Conservation (phyloP, 441 rosid species). For the Metrosideros polymorpha region DNA sequence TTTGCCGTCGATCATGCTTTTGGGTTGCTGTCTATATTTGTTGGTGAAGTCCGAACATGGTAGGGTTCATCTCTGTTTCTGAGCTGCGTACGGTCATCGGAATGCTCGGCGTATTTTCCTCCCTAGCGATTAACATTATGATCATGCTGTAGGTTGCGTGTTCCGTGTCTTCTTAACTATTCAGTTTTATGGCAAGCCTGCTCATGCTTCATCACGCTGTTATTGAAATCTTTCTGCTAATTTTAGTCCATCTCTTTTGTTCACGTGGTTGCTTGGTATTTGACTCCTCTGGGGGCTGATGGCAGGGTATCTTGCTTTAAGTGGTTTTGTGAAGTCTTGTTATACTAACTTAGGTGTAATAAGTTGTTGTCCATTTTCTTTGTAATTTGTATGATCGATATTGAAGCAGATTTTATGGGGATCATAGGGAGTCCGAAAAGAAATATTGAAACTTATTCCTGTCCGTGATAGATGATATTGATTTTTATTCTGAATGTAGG, state of each 20-base stretch:
- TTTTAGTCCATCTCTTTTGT: neutral
- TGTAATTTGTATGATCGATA: neutral
- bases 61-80: neutral
- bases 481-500: neutral
- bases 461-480: neutral
- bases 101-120: neutral
- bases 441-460: neutral
- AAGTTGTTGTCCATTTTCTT: neutral
- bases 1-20: neutral
- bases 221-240: neutral
- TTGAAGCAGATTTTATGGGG: neutral
- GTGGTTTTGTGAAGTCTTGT: neutral
- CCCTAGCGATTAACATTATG: neutral
- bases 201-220: neutral
- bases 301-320: neutral
- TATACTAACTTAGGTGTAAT: neutral
- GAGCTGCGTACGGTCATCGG: neutral
- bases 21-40: neutral
- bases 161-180: neutral
- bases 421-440: neutral
- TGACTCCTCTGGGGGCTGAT: neutral
- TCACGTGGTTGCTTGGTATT: neutral
- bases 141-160: neutral
- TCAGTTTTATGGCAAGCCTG: neutral
- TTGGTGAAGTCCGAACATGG: neutral